Conservation (phyloP, 192 early-diverging fungal species). For the Haplosporangium gracile region DNA sequence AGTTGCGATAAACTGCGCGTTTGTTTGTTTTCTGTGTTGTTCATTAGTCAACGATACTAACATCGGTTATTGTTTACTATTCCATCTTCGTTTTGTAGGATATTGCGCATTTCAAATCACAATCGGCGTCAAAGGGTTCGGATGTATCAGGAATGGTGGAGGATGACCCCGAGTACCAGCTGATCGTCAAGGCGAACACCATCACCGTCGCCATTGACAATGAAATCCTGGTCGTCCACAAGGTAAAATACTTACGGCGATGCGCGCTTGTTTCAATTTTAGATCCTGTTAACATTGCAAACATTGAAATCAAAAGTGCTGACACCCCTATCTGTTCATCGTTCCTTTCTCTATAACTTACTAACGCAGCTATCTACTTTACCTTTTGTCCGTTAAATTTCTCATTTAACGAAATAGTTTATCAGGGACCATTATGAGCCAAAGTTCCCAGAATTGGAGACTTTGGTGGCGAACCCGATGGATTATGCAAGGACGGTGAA, state of each 20-base stretch:
- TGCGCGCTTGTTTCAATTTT: neutral
- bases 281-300: too few relatives aligned
- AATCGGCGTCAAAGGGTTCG: slow-evolving; percentile 56
- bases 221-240: slow-evolving; percentile 90
- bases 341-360: neutral
- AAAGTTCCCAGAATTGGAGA: slow-evolving; percentile 94
- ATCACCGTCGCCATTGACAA: slow-evolving; percentile 88
- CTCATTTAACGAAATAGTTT: slow-evolving; percentile 64
- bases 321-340: neutral
- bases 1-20: too few relatives aligned
- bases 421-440: slow-evolving; percentile 91
- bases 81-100: slow-evolving; percentile 56
- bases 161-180: slow-evolving; percentile 90
- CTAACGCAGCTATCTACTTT: neutral
- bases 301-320: neutral
- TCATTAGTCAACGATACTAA: too few relatives aligned
- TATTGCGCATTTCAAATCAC: slow-evolving; percentile 59
- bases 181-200: slow-evolving; percentile 89
- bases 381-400: neutral
- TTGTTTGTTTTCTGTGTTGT: too few relatives aligned
- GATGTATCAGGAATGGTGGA: slow-evolving; percentile 73
- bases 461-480: slow-evolving; percentile 86
- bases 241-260: slow-evolving; percentile 62
- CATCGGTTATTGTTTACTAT: neutral
- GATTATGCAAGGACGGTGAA: slow-evolving; percentile 92